A percentile compares a stretch with the other conserved stretches of the same genome.
phyloP scores from a whole-genome alignment of 2,329 filamentous ascomycete genomes.

The Chrysoporthe austroafricana region DNA sequence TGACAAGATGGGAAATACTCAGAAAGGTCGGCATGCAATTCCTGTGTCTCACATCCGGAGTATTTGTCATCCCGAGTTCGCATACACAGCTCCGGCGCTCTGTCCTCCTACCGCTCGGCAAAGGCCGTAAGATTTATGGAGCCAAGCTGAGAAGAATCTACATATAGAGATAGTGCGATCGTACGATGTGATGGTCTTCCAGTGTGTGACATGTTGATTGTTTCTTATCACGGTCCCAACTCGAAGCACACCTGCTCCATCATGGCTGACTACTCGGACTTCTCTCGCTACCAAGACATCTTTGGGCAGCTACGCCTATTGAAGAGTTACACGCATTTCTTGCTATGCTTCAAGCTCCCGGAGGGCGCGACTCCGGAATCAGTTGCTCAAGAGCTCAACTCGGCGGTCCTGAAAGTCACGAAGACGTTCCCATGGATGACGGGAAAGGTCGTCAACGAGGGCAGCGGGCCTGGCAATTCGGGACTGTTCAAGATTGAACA shows the following conservation, averaged over 20 bases:
- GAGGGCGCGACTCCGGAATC: not conserved
- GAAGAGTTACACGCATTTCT: not conserved
- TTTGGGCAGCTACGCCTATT: conserved; percentile 7
- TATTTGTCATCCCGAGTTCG: not conserved
- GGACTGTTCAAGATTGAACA: conserved; percentile 29
- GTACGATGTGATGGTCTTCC: not conserved
- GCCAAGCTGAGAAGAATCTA: not conserved
- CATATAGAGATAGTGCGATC: not conserved
- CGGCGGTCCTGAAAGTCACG: not conserved
- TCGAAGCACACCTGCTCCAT: not conserved
- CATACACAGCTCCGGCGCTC: not conserved
- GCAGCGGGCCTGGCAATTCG: conserved; percentile 17
- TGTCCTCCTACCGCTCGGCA: not conserved
- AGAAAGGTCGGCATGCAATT: not conserved
- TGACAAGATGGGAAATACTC: not conserved
- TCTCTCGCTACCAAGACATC: conserved; percentile 9
- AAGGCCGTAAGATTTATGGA: not conserved
- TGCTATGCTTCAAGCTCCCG: not conserved
- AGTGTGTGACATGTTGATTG: not conserved
- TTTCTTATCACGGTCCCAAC: not conserved
- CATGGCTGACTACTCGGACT: conserved; percentile 1
- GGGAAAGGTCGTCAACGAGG: conserved; percentile 29
- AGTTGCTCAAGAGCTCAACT: not conserved
- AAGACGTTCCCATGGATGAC: conserved; percentile 36
- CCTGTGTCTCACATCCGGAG: not conserved